Conservation (phyloP, 176 grass and related monocot genomes). For the Elaeis guineensis region DNA sequence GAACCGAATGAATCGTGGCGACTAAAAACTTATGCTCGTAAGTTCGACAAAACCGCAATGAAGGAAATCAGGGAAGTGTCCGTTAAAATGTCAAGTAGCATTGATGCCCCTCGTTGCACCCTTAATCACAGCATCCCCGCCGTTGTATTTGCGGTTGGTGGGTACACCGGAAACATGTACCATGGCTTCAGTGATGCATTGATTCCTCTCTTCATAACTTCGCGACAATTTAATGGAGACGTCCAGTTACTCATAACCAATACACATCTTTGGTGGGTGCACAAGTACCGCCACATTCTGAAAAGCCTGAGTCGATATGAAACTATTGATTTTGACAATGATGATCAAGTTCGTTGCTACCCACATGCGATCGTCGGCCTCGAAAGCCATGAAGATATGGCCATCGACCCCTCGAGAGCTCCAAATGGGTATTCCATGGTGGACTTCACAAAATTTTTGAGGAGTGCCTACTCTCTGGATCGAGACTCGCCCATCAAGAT, state of each 20-base stretch:
- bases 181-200: conserved; percentile 71
- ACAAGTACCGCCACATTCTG: not conserved
- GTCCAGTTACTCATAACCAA: conserved; percentile 31
- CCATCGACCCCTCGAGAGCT: not conserved
- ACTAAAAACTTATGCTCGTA: conserved; percentile 54
- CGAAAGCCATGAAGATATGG: not conserved
- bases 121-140: conserved; percentile 31
- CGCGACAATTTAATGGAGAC: conserved; percentile 41
- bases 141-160: conserved; percentile 58
- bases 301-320: not conserved
- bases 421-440: no score
- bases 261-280: not conserved
- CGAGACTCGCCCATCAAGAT: not conserved
- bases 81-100: conserved; percentile 26
- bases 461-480: conserved; percentile 3
- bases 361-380: conserved; percentile 1
- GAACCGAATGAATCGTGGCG: conserved; percentile 24
- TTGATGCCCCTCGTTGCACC: conserved; percentile 32
- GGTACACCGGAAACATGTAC: conserved; percentile 51
- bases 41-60: conserved; percentile 13
- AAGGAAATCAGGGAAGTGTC: conserved; percentile 22
- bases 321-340: conserved; percentile 9
- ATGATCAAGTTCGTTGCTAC: conserved; percentile 8
- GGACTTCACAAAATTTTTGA: no score
- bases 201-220: conserved; percentile 61